phyloP scores from a whole-genome alignment of 2,329 filamentous ascomycete genomes.

The Fusarium anguioides region DNA sequence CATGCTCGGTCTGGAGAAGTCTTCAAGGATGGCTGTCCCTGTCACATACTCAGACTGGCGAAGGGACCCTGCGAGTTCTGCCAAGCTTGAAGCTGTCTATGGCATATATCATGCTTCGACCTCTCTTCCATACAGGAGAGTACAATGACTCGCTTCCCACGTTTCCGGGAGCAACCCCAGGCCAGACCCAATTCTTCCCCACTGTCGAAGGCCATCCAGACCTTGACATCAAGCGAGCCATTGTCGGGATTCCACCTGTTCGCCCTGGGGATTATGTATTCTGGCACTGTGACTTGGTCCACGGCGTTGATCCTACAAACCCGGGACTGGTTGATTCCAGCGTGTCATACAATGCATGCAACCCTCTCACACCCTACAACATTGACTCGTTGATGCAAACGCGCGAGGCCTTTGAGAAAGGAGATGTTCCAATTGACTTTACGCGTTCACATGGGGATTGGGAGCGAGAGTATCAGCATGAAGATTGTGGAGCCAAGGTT shows the following conservation, averaged over 20 bases:
- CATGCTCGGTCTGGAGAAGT: slow-evolving; percentile 1
- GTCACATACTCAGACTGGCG: neutral
- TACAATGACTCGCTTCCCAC: neutral
- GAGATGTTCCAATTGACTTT: neutral
- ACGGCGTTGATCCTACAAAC: neutral
- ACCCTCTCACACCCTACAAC: neutral
- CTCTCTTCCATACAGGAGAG: neutral
- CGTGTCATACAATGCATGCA: slow-evolving; percentile 1
- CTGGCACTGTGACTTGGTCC: neutral
- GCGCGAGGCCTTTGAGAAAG: neutral
- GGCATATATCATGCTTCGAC: neutral
- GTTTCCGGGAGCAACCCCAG: neutral
- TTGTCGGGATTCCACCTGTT: neutral
- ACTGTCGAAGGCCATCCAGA: neutral
- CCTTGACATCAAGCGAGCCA: neutral
- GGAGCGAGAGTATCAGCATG: neutral
- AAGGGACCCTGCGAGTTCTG: neutral
- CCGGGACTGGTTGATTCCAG: neutral
- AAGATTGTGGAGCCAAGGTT: neutral
- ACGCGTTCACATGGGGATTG: neutral
- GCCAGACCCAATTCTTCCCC: neutral
- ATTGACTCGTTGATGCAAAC: neutral
- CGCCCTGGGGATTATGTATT: neutral
- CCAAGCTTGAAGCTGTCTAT: neutral
- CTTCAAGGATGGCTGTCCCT: neutral